Evolutionary conservation across 2,329 filamentous ascomycete genomes (phyloP).

Genomic region (Talaromyces amestolkiae): DNA sequence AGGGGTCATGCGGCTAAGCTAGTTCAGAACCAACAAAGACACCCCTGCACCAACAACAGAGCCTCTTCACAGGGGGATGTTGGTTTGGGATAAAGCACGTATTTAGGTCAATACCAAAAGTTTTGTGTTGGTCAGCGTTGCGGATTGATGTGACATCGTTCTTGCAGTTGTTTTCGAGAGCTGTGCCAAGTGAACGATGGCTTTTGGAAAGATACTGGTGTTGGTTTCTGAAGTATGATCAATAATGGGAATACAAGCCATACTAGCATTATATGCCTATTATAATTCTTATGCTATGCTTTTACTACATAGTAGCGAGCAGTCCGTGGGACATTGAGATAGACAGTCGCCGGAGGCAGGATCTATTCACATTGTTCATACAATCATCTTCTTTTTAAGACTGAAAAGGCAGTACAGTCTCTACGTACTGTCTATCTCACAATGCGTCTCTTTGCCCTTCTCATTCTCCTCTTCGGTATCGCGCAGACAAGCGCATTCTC

Average conservation of each 20-base stretch:
- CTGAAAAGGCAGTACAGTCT: background rate
- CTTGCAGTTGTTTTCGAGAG: background rate
- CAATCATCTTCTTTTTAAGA: background rate
- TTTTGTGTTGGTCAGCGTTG: background rate
- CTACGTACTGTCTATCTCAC: background rate
- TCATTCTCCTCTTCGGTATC: background rate
- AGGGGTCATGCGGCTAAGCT: background rate
- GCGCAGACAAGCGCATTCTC: background rate
- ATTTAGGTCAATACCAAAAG: background rate
- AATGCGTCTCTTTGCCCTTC: background rate
- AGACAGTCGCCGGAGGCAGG: too few relatives aligned
- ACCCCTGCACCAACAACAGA: background rate
- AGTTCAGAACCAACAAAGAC: background rate
- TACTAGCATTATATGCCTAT: background rate
- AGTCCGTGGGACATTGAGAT: background rate
- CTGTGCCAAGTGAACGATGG: background rate
- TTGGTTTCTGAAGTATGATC: background rate
- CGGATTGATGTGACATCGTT: background rate
- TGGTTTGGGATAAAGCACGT: background rate
- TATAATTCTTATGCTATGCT: background rate
- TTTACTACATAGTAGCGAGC: background rate
- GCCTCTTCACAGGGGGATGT: background rate
- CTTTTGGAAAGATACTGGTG: background rate
- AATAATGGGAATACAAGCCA: background rate
- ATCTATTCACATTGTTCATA: too few relatives aligned